Evolutionary conservation across 768 basidiomycete species (phyloP).

Genomic region (Pisolithus microcarpus): DNA sequence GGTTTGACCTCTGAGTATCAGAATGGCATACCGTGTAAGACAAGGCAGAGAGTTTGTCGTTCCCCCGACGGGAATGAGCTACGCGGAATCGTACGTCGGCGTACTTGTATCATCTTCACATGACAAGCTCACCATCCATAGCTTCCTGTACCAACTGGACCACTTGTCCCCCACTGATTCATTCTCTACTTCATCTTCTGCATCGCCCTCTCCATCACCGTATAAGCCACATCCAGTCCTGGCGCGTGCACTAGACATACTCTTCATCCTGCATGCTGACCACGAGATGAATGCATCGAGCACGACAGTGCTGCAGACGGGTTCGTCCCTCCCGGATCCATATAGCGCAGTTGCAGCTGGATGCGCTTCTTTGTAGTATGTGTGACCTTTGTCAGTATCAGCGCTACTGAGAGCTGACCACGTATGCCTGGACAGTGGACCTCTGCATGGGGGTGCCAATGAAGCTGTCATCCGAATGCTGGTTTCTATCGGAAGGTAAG

Average conservation of each 20-base stretch:
- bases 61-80: slow-evolving; percentile 76
- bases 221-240: slow-evolving; percentile 81
- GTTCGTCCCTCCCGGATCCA: slow-evolving; percentile 84
- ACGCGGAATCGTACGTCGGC: slow-evolving; percentile 62
- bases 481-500: slow-evolving; percentile 74
- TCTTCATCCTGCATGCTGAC: slow-evolving; percentile 86
- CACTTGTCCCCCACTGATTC: slow-evolving; percentile 43
- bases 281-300: slow-evolving; percentile 86
- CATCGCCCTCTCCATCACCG: slow-evolving; percentile 42
- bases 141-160: slow-evolving; percentile 89
- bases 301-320: slow-evolving; percentile 83
- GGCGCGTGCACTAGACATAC: slow-evolving; percentile 78
- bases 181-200: slow-evolving; percentile 26
- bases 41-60: slow-evolving; percentile 85
- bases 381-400: slow-evolving; percentile 6
- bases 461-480: slow-evolving; percentile 95
- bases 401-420: background rate
- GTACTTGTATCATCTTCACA: background rate
- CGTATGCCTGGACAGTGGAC: slow-evolving; percentile 5
- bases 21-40: slow-evolving; percentile 90
- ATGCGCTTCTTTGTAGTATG: slow-evolving; percentile 82
- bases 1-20: slow-evolving; percentile 18
- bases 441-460: slow-evolving; percentile 69
- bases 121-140: slow-evolving; percentile 17
- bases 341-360: slow-evolving; percentile 86